Percentiles rank a stretch among this genome's conserved stretches.
These are phyloP conservation scores for Thermoascus crustaceus DNA, from an alignment of 2,329 filamentous ascomycete species.

Conservation along the genomic window DNA sequence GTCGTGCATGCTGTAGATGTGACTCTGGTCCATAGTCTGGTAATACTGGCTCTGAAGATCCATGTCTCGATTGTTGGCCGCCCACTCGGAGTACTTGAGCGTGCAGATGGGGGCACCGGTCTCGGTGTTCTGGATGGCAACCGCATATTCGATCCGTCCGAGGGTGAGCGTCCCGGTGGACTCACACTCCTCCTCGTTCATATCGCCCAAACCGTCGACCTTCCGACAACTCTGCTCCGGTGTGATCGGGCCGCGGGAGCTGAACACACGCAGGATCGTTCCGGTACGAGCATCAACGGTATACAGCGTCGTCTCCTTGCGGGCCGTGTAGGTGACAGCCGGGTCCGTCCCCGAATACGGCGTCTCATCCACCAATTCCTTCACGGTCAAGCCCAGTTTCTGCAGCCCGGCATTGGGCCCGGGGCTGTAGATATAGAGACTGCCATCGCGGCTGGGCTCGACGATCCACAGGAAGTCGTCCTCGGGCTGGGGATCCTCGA, in stretches of 20 bases:
- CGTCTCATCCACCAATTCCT: slow-evolving; percentile 75
- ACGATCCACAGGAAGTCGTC: slow-evolving; percentile 94
- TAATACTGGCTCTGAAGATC: slow-evolving; percentile 81
- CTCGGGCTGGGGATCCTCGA: slow-evolving; percentile 52
- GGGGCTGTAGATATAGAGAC: slow-evolving; percentile 77
- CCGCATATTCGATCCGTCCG: slow-evolving; percentile 80
- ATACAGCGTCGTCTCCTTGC: slow-evolving; percentile 83
- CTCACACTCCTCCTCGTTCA: slow-evolving; percentile 65
- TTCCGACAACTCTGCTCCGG: slow-evolving; percentile 67
- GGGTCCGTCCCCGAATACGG: slow-evolving; percentile 69
- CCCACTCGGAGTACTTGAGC: slow-evolving; percentile 90
- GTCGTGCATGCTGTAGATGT: slow-evolving; percentile 80
- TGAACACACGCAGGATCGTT: slow-evolving; percentile 74
- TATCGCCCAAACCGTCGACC: slow-evolving; percentile 51
- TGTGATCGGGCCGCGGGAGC: slow-evolving; percentile 61
- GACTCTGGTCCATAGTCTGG: slow-evolving; percentile 72
- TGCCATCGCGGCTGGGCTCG: slow-evolving; percentile 80
- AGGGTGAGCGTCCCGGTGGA: slow-evolving; percentile 73
- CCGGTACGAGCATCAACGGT: slow-evolving; percentile 84
- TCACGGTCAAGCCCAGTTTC: slow-evolving; percentile 47
- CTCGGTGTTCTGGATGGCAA: slow-evolving; percentile 70
- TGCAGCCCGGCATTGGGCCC: slow-evolving; percentile 43
- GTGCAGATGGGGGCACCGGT: slow-evolving; percentile 73
- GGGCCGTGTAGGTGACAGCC: slow-evolving; percentile 78
- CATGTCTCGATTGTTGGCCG: slow-evolving; percentile 79